Evolutionary conservation across 768 basidiomycete species (phyloP), one percentile per base, ranked within the genome.

Genomic region (Boletus rubroflammeus): DNA sequence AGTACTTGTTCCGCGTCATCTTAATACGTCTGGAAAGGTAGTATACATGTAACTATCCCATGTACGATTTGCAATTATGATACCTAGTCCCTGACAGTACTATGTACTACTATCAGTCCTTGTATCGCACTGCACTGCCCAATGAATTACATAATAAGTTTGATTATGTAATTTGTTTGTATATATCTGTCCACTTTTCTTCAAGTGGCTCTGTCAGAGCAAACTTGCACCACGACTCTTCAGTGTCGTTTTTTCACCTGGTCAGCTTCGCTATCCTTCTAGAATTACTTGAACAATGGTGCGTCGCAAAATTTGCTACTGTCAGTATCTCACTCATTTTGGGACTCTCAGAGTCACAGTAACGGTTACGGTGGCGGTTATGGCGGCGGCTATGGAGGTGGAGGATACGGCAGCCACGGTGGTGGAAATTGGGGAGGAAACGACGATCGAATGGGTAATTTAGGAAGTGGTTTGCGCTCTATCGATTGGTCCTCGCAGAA

Each of bases 401-500:
- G 69, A 7, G 68, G 72, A 44, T 59, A 65, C 25, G 56, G 70
- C 21, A 56, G 64, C 31, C 68, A 72, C 21, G 65, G 66, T 21
- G 54, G 66, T 4, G 65, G 68, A n/a, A 62, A 62, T 39, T 73
- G 73, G 44, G 73, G 73, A 0, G 75, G 76, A 25, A 57, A 66
- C 15, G 73, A 74, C 7, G 90, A 93, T 71, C 84, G 77, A 64
- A 93, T 93, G 89, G 77, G 81, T 47, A 80, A 79, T 66, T 81
- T 98, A 17, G 95, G 96, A 34, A 84, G 87, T 38, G 82, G 89
- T 43, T 80, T 98, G 50, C 84, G 85, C 57, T 78, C 78, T 48
- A 85, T 97, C 52, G 92, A 98, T 74, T 99, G 97, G 97, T 70
- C 76, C 50, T 72, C 72, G 39, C 77, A 83, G 43, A 84, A 84